Base-by-base conservation (phyloP, 1,139 yeast species). In the Lodderomyces oxycetoniae region DNA sequence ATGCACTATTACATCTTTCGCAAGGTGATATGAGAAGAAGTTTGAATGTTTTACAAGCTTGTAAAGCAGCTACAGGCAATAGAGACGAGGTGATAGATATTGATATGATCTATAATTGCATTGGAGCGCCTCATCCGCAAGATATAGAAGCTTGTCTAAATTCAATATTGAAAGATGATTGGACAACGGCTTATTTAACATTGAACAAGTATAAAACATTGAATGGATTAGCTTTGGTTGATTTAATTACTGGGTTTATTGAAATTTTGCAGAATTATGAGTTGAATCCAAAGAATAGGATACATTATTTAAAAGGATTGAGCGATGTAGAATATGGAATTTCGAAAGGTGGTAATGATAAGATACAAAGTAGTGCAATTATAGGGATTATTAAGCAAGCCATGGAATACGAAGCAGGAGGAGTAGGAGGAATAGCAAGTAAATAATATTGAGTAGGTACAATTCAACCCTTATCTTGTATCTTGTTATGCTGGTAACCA, bases 11-110 rank as follows among this genome's bases (percentile, higher is more conserved):
- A 40, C 67, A 63, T 34, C 69, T 91, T 37, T 73, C 94, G 6
- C 74, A 77, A 41, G 99, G 99, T 33, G 99, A 93, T 57, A 93
- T 93, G 98, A 77, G 98, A 63, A 77, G 87, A 40, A 95, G 95
- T 1, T 70, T 93, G 47, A 93, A 93, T 53, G 96, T 93, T 5
- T 60, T 93, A 35, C 99, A 93, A 59, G 95, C 97, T 0, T 86
- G 98, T 55, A 76, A 84, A 44, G 88, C 96, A 0, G 85, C 94
- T 0, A 58, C 77, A 17, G 57, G 55, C 13, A 52, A 47, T 9
- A 63, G 57, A 4, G 63, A 59, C 14, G 79, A 74, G 37, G 62
- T 58, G 28, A 80, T 89, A 26, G 74, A 81, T 22, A 74, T 71
- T 30, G 77, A 76, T 37, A 81, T 85, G 78, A 79, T 93, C 24